These are phyloP conservation scores for Talaromyces wortmannii DNA, from an alignment of 495 filamentous ascomycete genomes.

Conservation along the genomic window DNA sequence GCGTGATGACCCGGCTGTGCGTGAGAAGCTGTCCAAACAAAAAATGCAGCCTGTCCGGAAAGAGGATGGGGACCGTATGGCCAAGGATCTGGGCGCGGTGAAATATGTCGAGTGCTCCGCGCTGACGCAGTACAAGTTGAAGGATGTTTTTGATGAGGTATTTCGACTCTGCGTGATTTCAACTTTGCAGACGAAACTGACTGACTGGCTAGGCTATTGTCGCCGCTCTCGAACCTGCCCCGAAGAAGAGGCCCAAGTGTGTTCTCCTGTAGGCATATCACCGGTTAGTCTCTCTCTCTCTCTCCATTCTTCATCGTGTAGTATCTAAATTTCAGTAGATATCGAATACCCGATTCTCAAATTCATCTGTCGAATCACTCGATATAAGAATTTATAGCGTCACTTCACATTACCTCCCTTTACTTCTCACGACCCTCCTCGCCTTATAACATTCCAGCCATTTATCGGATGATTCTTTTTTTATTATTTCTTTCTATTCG, in stretches of 20 bases:
- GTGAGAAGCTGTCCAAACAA: conserved; percentile 89
- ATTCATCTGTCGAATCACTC: too few species aligned
- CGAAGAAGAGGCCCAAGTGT: conserved; percentile 55
- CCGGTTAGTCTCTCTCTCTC: neutral
- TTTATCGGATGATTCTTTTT: conserved; percentile 7
- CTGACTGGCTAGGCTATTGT: conserved; percentile 71
- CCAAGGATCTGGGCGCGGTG: conserved; percentile 89
- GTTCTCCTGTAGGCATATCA: conserved; percentile 29
- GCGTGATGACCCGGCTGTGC: conserved; percentile 78
- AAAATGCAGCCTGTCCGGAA: conserved; percentile 88
- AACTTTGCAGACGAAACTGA: too few species aligned
- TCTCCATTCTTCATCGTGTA: neutral
- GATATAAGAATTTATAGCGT: too few species aligned
- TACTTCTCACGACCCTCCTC: conserved; percentile 15
- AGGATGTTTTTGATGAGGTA: conserved; percentile 99
- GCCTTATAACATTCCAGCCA: conserved; percentile 17
- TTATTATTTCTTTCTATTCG: conserved; percentile 14
- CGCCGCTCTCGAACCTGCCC: conserved; percentile 79
- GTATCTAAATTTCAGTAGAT: neutral
- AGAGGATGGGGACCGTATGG: conserved; percentile 93
- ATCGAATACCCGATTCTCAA: neutral
- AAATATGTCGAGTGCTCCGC: conserved; percentile 99
- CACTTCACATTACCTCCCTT: neutral
- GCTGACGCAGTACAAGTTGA: conserved; percentile 94
- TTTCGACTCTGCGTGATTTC: too few species aligned